Evolutionary conservation across 305 asterid genomes (phyloP).

Genomic region (Rubia peregrina): DNA sequence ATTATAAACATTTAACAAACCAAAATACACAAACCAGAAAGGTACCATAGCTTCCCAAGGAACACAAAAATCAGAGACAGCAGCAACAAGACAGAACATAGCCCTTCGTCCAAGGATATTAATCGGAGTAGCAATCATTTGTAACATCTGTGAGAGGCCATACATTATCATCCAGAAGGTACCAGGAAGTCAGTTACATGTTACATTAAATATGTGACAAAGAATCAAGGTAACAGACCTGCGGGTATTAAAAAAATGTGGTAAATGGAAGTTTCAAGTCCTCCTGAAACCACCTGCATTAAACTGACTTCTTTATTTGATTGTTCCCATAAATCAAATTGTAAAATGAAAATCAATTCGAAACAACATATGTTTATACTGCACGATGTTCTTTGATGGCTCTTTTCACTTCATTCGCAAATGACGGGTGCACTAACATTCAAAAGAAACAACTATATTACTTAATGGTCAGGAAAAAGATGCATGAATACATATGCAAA

Average conservation of each 20-base stretch:
- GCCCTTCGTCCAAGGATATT: conserved; percentile 60
- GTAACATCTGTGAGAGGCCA: conserved; percentile 49
- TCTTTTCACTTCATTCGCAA: conserved; percentile 50
- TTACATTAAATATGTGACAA: background rate
- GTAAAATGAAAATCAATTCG: conserved; percentile 3
- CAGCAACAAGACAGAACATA: conserved; percentile 87
- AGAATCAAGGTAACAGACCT: conserved; percentile 32
- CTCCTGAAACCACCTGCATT: conserved; percentile 58
- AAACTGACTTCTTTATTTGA: conserved; percentile 16
- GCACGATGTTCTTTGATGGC: conserved; percentile 47
- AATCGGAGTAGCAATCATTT: conserved; percentile 53
- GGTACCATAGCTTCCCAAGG: conserved; percentile 94
- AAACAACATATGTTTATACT: conserved; percentile 32
- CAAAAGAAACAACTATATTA: conserved; percentile 4
- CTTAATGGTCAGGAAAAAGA: background rate
- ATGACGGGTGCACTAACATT: conserved; percentile 39
- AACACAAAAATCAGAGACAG: conserved; percentile 92
- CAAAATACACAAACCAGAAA: background rate
- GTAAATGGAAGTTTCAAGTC: conserved; percentile 82
- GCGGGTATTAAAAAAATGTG: conserved; percentile 86
- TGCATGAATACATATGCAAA: background rate
- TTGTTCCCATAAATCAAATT: background rate
- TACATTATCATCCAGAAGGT: background rate
- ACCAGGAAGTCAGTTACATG: background rate
- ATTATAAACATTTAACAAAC: background rate